Evolutionary conservation across 2,329 filamentous ascomycete genomes (phyloP).

Genomic region (Colletotrichum kahawae): DNA sequence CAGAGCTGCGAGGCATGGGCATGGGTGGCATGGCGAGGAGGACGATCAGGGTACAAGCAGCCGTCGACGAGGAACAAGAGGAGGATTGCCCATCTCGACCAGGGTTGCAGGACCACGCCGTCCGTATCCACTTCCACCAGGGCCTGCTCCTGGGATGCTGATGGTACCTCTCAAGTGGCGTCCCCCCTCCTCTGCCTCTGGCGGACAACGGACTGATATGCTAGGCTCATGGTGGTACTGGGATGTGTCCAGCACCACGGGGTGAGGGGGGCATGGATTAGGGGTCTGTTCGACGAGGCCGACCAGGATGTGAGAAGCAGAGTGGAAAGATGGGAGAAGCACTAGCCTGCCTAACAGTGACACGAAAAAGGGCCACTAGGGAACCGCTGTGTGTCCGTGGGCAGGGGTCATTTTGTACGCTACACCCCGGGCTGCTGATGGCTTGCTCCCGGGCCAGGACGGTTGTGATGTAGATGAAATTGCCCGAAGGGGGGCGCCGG

Average conservation of each 20-base stretch:
- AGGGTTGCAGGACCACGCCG: slow-evolving; percentile 18
- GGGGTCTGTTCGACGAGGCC: slow-evolving; percentile 27
- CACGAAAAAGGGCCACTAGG: slow-evolving; percentile 29
- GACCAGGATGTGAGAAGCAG: slow-evolving; percentile 23
- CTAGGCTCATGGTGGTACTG: slow-evolving; percentile 22
- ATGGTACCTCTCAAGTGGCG: slow-evolving; percentile 16
- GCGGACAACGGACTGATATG: slow-evolving; percentile 21
- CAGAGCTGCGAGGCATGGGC: slow-evolving; percentile 41
- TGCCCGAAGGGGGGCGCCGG: slow-evolving; percentile 41
- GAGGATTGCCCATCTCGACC: slow-evolving; percentile 18
- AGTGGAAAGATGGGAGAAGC: slow-evolving; percentile 36
- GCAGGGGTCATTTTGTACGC: slow-evolving; percentile 26
- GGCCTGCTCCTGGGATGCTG: slow-evolving; percentile 25
- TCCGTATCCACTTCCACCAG: slow-evolving; percentile 18
- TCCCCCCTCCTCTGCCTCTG: slow-evolving; percentile 5
- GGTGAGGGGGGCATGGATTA: slow-evolving; percentile 33
- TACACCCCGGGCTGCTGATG: slow-evolving; percentile 13
- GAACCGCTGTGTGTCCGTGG: slow-evolving; percentile 15
- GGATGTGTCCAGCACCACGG: slow-evolving; percentile 9
- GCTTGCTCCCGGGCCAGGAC: slow-evolving; percentile 33
- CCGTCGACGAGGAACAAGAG: slow-evolving; percentile 17
- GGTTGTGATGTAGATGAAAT: slow-evolving; percentile 48
- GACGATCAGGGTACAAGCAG: slow-evolving; percentile 30
- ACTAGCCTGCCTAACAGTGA: slow-evolving; percentile 26
- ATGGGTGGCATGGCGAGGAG: slow-evolving; percentile 37